Conservation (phyloP, 257 asterid species). For the Anisodus acutangulus region DNA sequence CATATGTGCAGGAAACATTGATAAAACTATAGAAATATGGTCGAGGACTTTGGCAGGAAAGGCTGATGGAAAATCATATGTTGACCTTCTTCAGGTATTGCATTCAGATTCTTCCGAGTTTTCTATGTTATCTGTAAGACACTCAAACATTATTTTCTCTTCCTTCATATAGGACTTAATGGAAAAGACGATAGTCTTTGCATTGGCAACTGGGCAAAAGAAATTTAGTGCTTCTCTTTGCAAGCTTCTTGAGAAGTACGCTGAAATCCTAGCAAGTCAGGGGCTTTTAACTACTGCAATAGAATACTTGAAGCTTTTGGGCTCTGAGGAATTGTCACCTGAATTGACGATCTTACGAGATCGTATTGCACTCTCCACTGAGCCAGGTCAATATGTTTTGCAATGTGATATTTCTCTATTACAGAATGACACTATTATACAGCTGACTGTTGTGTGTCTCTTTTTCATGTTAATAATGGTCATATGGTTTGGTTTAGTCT, state of each 20-base stretch:
- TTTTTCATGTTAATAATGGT: background rate
- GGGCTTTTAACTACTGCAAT: constrained; percentile 92
- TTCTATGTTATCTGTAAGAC: constrained; percentile 26
- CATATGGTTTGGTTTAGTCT: background rate
- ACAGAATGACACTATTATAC: background rate
- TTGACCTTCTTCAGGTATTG: constrained; percentile 83
- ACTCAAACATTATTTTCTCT: constrained; percentile 31
- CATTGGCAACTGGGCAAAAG: constrained; percentile 91
- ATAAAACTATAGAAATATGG: constrained; percentile 92
- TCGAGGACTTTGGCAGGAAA: constrained; percentile 68
- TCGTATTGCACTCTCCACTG: constrained; percentile 80
- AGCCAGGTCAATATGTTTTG: constrained; percentile 58
- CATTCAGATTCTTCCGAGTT: constrained; percentile 24
- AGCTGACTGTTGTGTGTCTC: background rate
- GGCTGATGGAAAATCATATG: constrained; percentile 78
- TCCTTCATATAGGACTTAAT: constrained; percentile 70
- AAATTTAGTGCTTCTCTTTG: constrained; percentile 80
- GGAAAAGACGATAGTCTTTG: constrained; percentile 95
- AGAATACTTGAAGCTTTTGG: constrained; percentile 89
- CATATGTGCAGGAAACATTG: constrained; percentile 95
- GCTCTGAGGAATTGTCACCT: constrained; percentile 84
- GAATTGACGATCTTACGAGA: constrained; percentile 83
- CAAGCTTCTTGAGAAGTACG: constrained; percentile 92
- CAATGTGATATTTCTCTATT: background rate
- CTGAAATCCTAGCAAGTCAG: constrained; percentile 95